Conservation (phyloP, 1,284 basidiomycete species). For the Termitomyces sp. region DNA sequence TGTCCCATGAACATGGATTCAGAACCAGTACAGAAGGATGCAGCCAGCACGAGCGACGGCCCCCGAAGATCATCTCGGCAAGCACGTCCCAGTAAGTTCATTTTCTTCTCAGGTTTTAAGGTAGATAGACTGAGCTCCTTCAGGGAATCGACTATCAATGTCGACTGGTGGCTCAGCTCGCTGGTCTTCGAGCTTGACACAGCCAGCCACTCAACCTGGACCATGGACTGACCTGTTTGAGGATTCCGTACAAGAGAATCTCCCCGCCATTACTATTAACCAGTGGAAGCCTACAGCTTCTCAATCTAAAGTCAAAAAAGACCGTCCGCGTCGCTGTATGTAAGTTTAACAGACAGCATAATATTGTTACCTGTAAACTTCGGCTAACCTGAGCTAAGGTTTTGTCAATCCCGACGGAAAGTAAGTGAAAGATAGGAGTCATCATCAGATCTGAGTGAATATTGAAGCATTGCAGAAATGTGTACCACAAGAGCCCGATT, state of each 20-base stretch:
- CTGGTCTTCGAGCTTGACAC: not conserved
- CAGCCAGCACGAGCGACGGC: not conserved
- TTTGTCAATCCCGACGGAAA: not conserved
- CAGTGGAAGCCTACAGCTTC: not conserved
- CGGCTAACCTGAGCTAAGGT: not conserved
- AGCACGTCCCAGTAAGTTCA: not conserved
- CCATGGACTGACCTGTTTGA: not conserved
- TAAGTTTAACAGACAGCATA: slow-evolving; percentile 1
- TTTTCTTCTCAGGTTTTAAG: not conserved
- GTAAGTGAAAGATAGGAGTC: not conserved
- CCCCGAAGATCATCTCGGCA: not conserved
- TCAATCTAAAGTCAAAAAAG: not conserved
- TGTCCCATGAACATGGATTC: not conserved
- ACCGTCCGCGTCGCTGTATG: not conserved
- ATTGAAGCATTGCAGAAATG: not conserved
- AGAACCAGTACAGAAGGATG: not conserved
- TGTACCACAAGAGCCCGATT: not conserved
- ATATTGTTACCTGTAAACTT: not conserved
- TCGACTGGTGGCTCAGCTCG: not conserved
- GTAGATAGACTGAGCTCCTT: not conserved
- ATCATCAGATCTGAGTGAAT: not conserved
- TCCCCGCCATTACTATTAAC: not conserved
- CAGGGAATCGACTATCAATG: not conserved
- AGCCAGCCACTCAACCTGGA: not conserved
- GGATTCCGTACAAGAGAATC: not conserved